Evolutionary conservation across 129 eudicot genomes (phyloP).

Genomic region (Flaveria robusta): DNA sequence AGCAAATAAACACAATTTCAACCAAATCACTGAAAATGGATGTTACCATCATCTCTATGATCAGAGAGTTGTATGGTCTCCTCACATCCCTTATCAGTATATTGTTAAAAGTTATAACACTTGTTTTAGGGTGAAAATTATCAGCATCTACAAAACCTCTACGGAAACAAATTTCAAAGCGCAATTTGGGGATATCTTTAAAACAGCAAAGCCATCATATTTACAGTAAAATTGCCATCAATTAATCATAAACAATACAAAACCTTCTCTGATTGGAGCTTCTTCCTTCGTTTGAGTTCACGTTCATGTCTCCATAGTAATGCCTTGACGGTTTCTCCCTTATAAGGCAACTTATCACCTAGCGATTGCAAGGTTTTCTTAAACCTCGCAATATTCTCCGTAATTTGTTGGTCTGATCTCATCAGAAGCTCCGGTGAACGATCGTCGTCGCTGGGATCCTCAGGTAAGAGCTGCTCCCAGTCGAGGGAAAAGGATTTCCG

Average conservation of each 20-base stretch:
- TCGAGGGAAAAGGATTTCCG: slow-evolving; percentile 25
- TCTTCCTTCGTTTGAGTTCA: slow-evolving; percentile 39
- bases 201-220: too few relatives aligned
- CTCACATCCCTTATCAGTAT: slow-evolving; percentile 8
- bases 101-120: not conserved
- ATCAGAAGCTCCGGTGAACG: slow-evolving; percentile 29
- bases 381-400: not conserved
- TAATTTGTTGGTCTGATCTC: slow-evolving; percentile 18
- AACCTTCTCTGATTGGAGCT: slow-evolving; percentile 32
- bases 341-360: slow-evolving; percentile 36
- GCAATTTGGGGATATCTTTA: not conserved
- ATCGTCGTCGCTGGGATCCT: slow-evolving; percentile 37
- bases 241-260: not conserved
- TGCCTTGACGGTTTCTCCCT: slow-evolving; percentile 45
- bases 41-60: slow-evolving; percentile 30
- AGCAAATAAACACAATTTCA: not conserved
- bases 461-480: slow-evolving; percentile 32
- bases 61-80: slow-evolving; percentile 33
- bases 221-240: too few relatives aligned
- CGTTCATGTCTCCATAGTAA: slow-evolving; percentile 22
- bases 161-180: not conserved
- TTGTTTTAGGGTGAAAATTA: not conserved
- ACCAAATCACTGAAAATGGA: not conserved
- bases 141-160: not conserved
- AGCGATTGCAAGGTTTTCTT: not conserved